phyloP scores from a whole-genome alignment of 1,284 basidiomycete species.

The Puccinia hordei region DNA sequence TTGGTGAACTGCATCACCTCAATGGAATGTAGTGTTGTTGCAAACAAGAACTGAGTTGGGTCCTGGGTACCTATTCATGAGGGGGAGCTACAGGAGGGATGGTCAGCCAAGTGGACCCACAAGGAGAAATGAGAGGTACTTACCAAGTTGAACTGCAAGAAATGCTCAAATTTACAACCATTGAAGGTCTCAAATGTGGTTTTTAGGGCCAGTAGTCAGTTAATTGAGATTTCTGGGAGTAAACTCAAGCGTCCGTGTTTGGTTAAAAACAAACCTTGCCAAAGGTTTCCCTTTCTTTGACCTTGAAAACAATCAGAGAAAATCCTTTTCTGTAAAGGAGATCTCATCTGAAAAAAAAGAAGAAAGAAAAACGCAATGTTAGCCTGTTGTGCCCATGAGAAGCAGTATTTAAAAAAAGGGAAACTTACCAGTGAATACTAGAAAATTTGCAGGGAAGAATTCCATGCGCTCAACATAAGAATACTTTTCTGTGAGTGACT shows the following conservation, averaged over 20 bases:
- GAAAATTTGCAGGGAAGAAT: too few relatives aligned
- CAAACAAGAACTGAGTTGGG: background rate
- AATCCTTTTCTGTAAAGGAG: background rate
- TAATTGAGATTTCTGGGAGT: too few relatives aligned
- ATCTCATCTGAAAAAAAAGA: conserved; percentile 17
- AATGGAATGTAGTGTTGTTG: too few relatives aligned
- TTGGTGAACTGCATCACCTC: background rate
- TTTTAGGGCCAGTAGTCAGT: too few relatives aligned
- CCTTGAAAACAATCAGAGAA: conserved; percentile 1
- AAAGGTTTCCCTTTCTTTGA: background rate
- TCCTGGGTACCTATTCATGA: background rate
- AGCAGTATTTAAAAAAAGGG: too few relatives aligned
- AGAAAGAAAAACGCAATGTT: background rate
- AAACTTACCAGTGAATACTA: too few relatives aligned
- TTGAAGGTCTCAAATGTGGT: too few relatives aligned
- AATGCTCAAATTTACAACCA: too few relatives aligned
- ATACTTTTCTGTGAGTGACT: too few relatives aligned
- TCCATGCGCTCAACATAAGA: too few relatives aligned
- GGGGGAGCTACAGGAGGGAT: background rate
- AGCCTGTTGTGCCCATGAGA: too few relatives aligned
- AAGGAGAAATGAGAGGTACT: background rate
- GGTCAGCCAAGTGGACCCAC: background rate
- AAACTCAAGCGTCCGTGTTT: too few relatives aligned
- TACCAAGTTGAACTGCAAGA: conserved; percentile 18
- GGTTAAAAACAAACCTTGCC: background rate